Conservation (phyloP, 805 yeast species). For the Nakazawaea holstii region DNA sequence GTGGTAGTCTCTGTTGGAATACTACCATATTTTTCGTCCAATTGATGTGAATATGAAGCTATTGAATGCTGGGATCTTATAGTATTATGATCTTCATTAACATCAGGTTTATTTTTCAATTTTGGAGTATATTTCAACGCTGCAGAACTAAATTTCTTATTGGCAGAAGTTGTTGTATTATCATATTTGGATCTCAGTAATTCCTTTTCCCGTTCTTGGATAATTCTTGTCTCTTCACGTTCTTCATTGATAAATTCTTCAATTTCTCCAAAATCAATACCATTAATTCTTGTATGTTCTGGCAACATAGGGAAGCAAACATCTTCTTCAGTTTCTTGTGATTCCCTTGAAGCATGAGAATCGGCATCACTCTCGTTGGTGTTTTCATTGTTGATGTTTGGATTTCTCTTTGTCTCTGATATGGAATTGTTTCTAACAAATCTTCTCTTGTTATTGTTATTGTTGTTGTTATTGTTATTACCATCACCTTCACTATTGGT, state of each 20-base stretch:
- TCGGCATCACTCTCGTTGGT: conserved; percentile 58
- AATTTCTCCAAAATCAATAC: conserved; percentile 87
- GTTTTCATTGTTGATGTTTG: conserved; percentile 10
- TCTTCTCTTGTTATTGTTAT: conserved; percentile 1
- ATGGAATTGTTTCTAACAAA: neutral
- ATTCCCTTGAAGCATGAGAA: conserved; percentile 69
- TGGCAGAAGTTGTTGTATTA: conserved; percentile 28
- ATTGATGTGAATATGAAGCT: neutral
- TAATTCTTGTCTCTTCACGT: conserved; percentile 40
- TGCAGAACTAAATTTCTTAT: conserved; percentile 38
- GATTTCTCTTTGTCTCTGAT: conserved; percentile 12
- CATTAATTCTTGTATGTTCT: conserved; percentile 45
- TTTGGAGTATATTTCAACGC: conserved; percentile 62
- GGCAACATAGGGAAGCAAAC: conserved; percentile 93
- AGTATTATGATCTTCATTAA: neutral
- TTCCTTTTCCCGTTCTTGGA: conserved; percentile 27
- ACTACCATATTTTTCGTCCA: conserved; percentile 12
- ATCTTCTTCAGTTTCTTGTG: conserved; percentile 94
- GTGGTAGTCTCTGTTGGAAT: conserved; percentile 17
- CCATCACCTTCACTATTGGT: conserved; percentile 8
- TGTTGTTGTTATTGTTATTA: neutral
- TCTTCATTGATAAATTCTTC: conserved; percentile 73
- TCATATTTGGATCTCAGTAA: conserved; percentile 14
- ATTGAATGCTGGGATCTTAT: neutral
- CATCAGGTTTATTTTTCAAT: neutral